Conservation (phyloP, 176 grass and related monocot genomes). For the Musa beccarii region DNA sequence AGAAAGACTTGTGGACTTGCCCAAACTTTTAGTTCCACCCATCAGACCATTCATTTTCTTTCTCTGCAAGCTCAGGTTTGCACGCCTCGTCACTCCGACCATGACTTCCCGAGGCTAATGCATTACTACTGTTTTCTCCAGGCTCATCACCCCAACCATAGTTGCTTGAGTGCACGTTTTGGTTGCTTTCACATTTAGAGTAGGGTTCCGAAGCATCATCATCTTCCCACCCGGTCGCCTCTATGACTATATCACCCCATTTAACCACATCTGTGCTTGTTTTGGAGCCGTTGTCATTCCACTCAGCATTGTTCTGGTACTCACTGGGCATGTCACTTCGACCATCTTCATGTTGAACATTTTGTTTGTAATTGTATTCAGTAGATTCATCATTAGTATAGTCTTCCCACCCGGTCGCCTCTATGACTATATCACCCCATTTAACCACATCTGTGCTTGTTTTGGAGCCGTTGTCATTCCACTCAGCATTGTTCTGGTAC, state of each 20-base stretch:
- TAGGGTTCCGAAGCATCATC: slow-evolving; percentile 1
- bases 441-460: background rate
- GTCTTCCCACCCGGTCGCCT: slow-evolving; percentile 4
- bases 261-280: background rate
- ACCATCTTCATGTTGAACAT: background rate
- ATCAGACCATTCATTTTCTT: background rate
- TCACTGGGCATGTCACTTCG: background rate
- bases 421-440: background rate
- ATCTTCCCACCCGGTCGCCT: slow-evolving; percentile 4
- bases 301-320: background rate
- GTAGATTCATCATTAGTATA: slow-evolving; percentile 12
- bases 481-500: background rate
- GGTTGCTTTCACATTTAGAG: background rate
- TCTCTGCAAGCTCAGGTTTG: background rate
- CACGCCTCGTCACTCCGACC: background rate
- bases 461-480: background rate
- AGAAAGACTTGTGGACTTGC: too few species aligned
- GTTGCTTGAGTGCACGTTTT: background rate
- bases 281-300: background rate
- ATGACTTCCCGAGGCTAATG: background rate
- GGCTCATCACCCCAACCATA: background rate
- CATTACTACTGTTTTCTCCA: too few species aligned
- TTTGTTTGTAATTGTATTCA: slow-evolving; percentile 19
- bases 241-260: background rate
- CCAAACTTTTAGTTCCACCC: background rate